Conservation (phyloP, 2,329 filamentous ascomycete species). For the Fusarium sp. region DNA sequence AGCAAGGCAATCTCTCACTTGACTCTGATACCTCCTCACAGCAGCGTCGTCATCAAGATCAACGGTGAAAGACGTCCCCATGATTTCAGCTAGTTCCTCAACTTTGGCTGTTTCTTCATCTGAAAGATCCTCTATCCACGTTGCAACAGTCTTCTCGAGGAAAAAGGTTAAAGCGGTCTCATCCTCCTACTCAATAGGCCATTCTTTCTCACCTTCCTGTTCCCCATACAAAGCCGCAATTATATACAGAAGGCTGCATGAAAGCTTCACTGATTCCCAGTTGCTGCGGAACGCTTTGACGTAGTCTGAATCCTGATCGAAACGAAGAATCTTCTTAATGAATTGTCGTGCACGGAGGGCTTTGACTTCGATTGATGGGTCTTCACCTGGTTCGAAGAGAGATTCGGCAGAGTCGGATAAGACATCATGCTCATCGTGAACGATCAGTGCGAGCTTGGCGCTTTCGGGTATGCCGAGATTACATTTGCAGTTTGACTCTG, state of each 20-base stretch:
- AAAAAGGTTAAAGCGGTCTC: background rate
- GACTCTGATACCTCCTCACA: accelerated
- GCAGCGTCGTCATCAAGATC: background rate
- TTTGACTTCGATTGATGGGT: background rate
- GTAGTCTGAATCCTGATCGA: background rate
- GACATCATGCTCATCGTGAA: background rate
- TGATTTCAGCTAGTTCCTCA: background rate
- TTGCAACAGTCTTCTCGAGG: background rate
- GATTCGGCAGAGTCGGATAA: background rate
- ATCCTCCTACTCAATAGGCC: background rate
- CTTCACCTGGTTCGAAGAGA: accelerated
- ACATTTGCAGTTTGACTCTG: background rate
- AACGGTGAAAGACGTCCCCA: accelerated
- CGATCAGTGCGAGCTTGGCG: too few species aligned
- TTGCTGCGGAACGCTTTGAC: background rate
- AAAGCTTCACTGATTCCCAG: background rate
- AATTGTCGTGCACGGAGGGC: background rate
- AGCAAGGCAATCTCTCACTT: background rate
- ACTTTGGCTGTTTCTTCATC: too few species aligned
- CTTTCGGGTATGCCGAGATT: accelerated
- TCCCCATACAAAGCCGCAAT: background rate
- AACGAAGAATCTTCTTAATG: background rate
- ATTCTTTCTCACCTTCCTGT: background rate
- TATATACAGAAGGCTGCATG: background rate
- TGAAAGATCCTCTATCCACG: background rate